Conservation (phyloP, 495 filamentous ascomycete species). For the Melanomma pulvis-pyrius region DNA sequence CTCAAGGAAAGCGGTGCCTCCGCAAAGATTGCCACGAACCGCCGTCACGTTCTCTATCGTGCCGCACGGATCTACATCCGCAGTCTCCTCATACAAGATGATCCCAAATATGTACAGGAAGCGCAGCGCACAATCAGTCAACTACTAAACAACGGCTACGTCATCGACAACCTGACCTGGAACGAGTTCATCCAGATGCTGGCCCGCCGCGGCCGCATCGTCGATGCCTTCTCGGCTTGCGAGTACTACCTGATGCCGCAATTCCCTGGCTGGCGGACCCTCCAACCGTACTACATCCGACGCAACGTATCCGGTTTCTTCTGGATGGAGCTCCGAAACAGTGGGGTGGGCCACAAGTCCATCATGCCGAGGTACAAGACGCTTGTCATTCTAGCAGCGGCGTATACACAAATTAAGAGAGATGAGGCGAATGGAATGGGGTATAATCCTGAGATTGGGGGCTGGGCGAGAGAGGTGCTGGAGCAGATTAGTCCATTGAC, state of each 20-base stretch:
- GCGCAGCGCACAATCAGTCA: slow-evolving; percentile 50
- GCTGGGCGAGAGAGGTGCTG: slow-evolving; percentile 23
- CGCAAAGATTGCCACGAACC: slow-evolving; percentile 35
- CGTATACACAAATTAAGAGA: slow-evolving; percentile 50
- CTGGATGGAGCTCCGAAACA: slow-evolving; percentile 44
- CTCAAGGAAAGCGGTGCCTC: background rate
- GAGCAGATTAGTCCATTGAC: slow-evolving; percentile 53
- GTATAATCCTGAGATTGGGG: slow-evolving; percentile 30
- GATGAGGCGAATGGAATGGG: slow-evolving; percentile 43
- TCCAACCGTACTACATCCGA: slow-evolving; percentile 18
- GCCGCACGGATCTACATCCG: slow-evolving; percentile 65
- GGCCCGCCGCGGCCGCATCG: slow-evolving; percentile 36
- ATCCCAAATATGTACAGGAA: slow-evolving; percentile 48
- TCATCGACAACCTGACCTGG: slow-evolving; percentile 64
- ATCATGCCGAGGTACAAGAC: slow-evolving; percentile 52
- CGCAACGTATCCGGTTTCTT: slow-evolving; percentile 32
- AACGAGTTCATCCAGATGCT: slow-evolving; percentile 61
- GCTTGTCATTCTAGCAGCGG: slow-evolving; percentile 57
- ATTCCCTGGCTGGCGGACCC: slow-evolving; percentile 68
- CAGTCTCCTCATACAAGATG: slow-evolving; percentile 55
- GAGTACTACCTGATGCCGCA: slow-evolving; percentile 73
- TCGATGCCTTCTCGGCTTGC: slow-evolving; percentile 66
- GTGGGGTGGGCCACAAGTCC: background rate
- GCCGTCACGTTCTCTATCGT: slow-evolving; percentile 60
- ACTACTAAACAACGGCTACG: slow-evolving; percentile 64